Base-by-base conservation (phyloP, 2,329 filamentous ascomycete species). In the Neofusicoccum kwambonambiense region DNA sequence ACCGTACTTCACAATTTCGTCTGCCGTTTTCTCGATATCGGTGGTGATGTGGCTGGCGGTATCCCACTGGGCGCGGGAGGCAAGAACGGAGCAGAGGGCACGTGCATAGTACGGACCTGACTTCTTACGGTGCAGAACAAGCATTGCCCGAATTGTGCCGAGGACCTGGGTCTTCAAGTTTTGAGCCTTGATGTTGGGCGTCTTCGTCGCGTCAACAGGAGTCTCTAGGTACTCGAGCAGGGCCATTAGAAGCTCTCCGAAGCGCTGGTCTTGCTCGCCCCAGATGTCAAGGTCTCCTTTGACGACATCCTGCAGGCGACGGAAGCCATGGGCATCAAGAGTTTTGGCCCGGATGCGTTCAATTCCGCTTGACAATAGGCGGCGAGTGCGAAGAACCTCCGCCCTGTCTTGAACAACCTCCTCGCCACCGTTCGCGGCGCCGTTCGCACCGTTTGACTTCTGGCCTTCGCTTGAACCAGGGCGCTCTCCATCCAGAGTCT, bases 301-400 rank as follows among this genome's bases (percentile, higher is more conserved):
- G 66, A 92, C 84, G 68, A 93, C 84, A 44, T 88, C 88, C 75
- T 93, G 90, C 56, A 93, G 81, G 71, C 91, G 90, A 62, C 90
- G 86, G 82, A 93, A 92, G 64, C 90, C 90, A 72, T 93, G 90
- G 3, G 91, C 90, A 72, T 93, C 91, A n/a, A 94, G 84, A 0
- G 87, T 87, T 70, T 87, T 87, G 35, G 86, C 83, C 69, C 87
- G 87, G 69, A 93, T 89, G 68, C 90, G 90, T 60, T 87, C 81
- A 69, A 93, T 90, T 57, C 89, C 91, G 70, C 90, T 93, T 37
- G 89, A 86, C 4, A 94, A 82, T 27, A 93, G 80, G 50, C 89
- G 86, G 7, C 74, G 78, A 68, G 77, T 82, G 68, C 77, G 81
- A 64, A 76, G 73, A 44, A 74, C 79, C 72, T 79, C 78, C n/a